Percentiles rank a stretch among this genome's conserved stretches.
These are phyloP conservation scores for Brasenia schreberi DNA, from an alignment of 164 flowering plant genomes.

Conservation along the genomic window DNA sequence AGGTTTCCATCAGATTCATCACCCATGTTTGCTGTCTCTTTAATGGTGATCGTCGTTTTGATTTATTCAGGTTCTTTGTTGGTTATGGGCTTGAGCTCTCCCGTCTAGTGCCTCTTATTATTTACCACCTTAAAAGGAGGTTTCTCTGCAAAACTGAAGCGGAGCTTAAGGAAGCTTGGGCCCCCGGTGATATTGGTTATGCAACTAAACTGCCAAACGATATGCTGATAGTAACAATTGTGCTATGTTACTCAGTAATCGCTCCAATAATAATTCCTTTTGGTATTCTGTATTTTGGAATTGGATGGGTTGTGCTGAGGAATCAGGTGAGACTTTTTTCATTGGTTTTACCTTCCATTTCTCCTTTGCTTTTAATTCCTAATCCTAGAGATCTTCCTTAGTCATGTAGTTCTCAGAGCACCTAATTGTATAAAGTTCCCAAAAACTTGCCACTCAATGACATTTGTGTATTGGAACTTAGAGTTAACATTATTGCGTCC, in stretches of 20 bases:
- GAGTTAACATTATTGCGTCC: too few relatives aligned
- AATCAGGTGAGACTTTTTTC: constrained; percentile 48
- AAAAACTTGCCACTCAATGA: too few relatives aligned
- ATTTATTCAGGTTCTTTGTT: constrained; percentile 68
- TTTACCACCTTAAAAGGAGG: constrained; percentile 70
- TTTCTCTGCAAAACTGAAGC: constrained; percentile 84
- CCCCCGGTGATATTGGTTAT: constrained; percentile 65
- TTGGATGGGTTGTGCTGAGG: constrained; percentile 87
- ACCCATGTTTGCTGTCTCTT: neutral
- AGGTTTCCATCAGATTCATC: neutral
- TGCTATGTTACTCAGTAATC: constrained; percentile 76
- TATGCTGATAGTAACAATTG: constrained; percentile 67
- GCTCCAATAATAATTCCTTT: constrained; percentile 85
- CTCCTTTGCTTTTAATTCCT: neutral
- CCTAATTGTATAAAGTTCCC: too few relatives aligned
- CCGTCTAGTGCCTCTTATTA: constrained; percentile 67
- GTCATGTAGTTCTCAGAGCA: neutral
- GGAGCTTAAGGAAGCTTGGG: constrained; percentile 83
- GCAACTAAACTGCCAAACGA: constrained; percentile 72
- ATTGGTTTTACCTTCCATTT: neutral
- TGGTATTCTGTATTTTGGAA: constrained; percentile 65
- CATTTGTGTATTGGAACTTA: too few relatives aligned
- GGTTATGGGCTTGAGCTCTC: constrained; percentile 94
- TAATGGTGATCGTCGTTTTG: neutral
- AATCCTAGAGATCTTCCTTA: neutral